phyloP scores from a whole-genome alignment of 225 moss, liverwort and hornwort genomes.

The Pseudisothecium myosuroides region DNA sequence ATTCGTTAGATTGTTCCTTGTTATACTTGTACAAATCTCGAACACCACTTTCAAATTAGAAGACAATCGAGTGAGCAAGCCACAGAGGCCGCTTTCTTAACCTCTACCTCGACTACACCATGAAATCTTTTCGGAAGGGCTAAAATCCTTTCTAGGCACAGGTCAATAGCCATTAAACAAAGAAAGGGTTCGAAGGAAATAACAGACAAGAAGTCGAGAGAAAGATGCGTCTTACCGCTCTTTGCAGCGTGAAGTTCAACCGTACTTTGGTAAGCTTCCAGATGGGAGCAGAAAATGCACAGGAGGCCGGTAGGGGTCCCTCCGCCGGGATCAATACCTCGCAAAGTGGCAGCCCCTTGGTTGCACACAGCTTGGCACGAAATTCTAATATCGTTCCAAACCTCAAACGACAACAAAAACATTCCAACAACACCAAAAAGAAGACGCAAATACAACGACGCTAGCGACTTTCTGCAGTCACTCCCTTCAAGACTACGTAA shows the following conservation, averaged over 20 bases:
- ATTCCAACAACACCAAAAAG: not conserved
- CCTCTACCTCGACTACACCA: not conserved
- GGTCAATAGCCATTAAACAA: not conserved
- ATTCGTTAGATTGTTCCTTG: not conserved
- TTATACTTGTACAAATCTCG: not conserved
- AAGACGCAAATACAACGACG: not conserved
- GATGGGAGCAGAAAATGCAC: not conserved
- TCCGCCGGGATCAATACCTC: no score
- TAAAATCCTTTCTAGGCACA: not conserved
- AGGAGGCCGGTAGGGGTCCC: not conserved
- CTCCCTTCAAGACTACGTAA: not conserved
- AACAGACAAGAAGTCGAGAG: not conserved
- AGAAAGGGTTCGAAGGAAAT: not conserved
- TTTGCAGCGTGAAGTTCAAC: not conserved
- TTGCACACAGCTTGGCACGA: constrained; percentile 79
- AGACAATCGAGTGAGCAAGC: not conserved
- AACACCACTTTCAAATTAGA: not conserved
- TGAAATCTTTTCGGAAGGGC: no score
- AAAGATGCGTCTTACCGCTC: not conserved
- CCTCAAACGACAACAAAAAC: not conserved
- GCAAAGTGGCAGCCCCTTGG: constrained; percentile 19
- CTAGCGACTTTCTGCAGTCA: constrained; percentile 6
- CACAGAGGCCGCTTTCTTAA: not conserved
- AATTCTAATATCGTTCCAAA: not conserved
- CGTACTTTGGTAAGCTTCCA: no score